Base-by-base conservation (phyloP, 2,329 filamentous ascomycete species). In the Curvularia eragrostidis region DNA sequence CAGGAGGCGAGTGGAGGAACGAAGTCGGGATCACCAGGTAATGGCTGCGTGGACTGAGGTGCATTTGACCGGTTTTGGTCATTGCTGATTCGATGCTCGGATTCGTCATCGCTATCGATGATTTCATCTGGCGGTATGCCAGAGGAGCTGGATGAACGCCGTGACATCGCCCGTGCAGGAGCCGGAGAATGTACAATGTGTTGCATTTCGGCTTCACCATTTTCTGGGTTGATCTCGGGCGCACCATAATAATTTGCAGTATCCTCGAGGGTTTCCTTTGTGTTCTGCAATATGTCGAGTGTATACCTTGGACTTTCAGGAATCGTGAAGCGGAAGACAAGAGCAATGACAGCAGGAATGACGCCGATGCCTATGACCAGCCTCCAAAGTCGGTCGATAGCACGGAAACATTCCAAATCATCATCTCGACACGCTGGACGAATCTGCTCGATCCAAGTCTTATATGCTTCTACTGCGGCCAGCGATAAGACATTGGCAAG, bases 11-110 rank as follows among this genome's bases (percentile, higher is more conserved):
- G 66, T 12, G 72, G 72, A 56, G 70, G 76, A 65, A 81, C 81
- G 51, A 83, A 80, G 63, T 81, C 84, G 58, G 84, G 84, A 34
- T 74, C 71, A 5, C 66, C 67, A 4, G 69, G 68, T 19, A 65
- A 59, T 38, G 70, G 49, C 15, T 67, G 55, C 9, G 55, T 28
- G 5, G 53, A 30, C 8, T 51, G 44, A 13, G 39, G 7, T 2
- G 56, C 52, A 5, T 48, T 32, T 15, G 52, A 44, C 19, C 51
- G 60, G 34, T 55, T 51, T 8, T 58, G 56, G 2, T 49, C 52
- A 9, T 63, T 60, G 48, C 59, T 63, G 3, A 53, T 47, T n/a
- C 56, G 50, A 10, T 59, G 34, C 28, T 70, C 67, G 23, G 66
- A 67, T 8, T 72, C 72, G 47, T 66, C 70, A 28, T 73, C 67